A percentile compares a stretch with the other conserved stretches of the same genome.
phyloP scores from a whole-genome alignment of 2,329 filamentous ascomycete species.

The Polychaeton citri region DNA sequence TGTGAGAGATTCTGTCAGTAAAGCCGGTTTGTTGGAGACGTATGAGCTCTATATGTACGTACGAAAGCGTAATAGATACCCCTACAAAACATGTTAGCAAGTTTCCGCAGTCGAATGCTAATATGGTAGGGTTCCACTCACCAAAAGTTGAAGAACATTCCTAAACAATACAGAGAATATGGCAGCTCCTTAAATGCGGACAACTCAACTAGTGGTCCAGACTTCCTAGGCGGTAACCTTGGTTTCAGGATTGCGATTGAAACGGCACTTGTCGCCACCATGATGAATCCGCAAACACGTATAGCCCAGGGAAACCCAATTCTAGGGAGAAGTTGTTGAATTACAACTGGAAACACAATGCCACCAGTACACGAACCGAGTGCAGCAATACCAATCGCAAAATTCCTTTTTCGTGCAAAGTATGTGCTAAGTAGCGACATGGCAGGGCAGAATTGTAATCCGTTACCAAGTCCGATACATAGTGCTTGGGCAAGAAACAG shows the following conservation, averaged over 20 bases:
- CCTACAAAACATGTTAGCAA: conserved; percentile 16
- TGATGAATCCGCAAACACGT: conserved; percentile 41
- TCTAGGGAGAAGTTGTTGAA: conserved; percentile 34
- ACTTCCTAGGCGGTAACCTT: conserved; percentile 24
- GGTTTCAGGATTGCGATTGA: conserved; percentile 20
- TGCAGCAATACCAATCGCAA: conserved; percentile 4
- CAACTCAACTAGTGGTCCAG: conserved; percentile 24
- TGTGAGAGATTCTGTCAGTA: too few species aligned
- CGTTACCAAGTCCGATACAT: conserved; percentile 4
- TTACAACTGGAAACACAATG: conserved; percentile 1
- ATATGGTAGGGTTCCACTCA: conserved; percentile 1
- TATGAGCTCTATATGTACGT: neutral
- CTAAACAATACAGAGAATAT: conserved; percentile 19
- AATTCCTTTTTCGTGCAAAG: conserved; percentile 1
- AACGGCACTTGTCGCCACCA: conserved; percentile 26
- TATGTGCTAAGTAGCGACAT: conserved; percentile 4
- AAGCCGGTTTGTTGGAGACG: neutral
- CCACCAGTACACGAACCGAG: conserved; percentile 8
- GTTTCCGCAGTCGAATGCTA: too few species aligned
- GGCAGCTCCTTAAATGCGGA: conserved; percentile 22
- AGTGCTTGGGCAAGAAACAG: conserved; percentile 6
- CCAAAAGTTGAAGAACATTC: conserved; percentile 12
- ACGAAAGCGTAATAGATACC: neutral
- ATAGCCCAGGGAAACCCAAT: conserved; percentile 36
- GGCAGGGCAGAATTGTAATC: conserved; percentile 1